Percentiles rank a stretch among this genome's conserved stretches.
Conservation (phyloP, 257 asterid species). For the Agastache rugosa region DNA sequence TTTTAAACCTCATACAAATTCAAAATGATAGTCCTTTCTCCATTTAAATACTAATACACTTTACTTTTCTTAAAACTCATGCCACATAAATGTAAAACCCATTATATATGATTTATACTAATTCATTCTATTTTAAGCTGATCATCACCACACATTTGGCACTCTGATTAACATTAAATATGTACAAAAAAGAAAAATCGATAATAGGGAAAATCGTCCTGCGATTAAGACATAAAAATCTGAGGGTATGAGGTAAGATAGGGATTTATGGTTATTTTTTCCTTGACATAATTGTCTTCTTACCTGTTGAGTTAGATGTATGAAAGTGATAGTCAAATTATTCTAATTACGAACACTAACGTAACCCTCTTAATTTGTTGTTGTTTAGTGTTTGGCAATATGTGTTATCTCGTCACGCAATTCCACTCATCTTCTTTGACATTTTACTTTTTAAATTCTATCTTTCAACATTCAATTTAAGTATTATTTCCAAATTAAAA, state of each 20-base stretch:
- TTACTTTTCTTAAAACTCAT: no score
- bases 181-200: neutral
- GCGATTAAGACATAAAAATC: constrained; percentile 37
- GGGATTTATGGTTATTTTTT: constrained; percentile 39
- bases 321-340: constrained; percentile 65
- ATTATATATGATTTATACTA: no score
- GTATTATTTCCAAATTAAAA: neutral
- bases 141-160: neutral
- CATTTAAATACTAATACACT: no score
- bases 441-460: constrained; percentile 1
- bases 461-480: neutral
- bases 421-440: constrained; percentile 34
- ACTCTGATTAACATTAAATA: neutral
- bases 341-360: constrained; percentile 30
- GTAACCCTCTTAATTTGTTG: constrained; percentile 27
- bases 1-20: no score
- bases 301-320: constrained; percentile 31
- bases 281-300: constrained; percentile 36
- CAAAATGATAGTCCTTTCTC: no score
- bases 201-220: neutral
- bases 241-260: constrained; percentile 38
- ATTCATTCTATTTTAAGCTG: neutral
- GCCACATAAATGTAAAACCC: no score
- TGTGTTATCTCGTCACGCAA: constrained; percentile 35
- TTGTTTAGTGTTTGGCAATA: constrained; percentile 38